phyloP scores from a whole-genome alignment of 78 protist genomes.

The Diacronema lutheri region DNA sequence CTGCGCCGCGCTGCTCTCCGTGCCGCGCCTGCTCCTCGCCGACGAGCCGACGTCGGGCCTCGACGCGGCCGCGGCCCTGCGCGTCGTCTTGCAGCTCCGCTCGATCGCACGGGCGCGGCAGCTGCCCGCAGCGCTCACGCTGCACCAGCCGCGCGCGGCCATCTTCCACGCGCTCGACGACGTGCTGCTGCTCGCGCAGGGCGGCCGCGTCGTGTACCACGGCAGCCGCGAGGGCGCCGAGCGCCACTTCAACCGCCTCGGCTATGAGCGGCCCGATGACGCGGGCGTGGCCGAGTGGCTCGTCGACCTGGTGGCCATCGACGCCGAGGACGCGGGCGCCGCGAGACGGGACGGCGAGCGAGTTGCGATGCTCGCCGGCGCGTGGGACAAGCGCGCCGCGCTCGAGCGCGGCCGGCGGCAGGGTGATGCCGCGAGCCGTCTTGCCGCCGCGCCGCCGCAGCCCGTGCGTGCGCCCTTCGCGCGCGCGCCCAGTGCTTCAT shows the following conservation, averaged over 20 bases:
- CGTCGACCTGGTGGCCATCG: background rate
- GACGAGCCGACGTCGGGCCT: conserved; percentile 16
- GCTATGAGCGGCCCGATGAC: background rate
- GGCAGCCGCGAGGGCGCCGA: background rate
- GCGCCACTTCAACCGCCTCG: background rate
- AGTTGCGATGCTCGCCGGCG: no score
- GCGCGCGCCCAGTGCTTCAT: no score
- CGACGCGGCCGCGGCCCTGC: background rate
- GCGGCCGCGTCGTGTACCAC: background rate
- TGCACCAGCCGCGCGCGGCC: conserved; percentile 9
- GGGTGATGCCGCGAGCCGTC: no score
- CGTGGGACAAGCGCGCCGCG: no score
- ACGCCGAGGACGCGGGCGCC: background rate
- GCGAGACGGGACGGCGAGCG: no score
- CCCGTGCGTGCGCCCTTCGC: no score
- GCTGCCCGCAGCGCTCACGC: background rate
- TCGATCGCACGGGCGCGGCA: background rate
- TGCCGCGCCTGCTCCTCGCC: background rate
- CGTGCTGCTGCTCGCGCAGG: background rate
- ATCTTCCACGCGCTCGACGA: background rate
- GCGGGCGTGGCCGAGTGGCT: background rate
- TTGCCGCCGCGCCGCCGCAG: no score
- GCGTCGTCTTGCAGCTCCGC: background rate
- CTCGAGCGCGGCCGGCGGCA: no score
- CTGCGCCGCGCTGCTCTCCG: background rate